Evolutionary conservation across 768 basidiomycete genomes (phyloP).

Genomic region (Lactifluus volemus): DNA sequence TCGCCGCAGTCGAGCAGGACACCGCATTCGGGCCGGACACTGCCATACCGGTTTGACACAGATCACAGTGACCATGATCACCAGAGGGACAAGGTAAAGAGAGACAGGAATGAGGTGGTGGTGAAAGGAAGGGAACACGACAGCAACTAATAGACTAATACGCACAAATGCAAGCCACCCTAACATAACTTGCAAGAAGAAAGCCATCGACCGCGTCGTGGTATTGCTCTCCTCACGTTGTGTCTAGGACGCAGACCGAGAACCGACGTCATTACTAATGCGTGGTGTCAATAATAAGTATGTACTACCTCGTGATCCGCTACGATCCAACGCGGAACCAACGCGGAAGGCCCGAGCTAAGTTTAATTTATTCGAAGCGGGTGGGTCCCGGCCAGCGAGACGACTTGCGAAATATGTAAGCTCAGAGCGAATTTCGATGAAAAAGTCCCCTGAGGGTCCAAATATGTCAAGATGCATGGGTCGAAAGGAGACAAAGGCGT

Average conservation of each 20-base stretch:
- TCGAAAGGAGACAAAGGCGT: conserved; percentile 18
- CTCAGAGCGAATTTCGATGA: conserved; percentile 53
- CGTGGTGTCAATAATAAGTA: neutral
- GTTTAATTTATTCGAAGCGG: neutral
- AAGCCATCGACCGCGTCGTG: neutral
- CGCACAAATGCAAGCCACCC: neutral
- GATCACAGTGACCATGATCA: neutral
- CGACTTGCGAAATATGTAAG: conserved; percentile 50
- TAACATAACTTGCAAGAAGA: neutral
- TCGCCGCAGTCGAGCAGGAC: no score
- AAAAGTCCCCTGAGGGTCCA: conserved; percentile 47
- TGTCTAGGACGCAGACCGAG: neutral
- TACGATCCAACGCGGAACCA: neutral
- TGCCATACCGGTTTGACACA: neutral
- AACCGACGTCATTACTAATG: conserved; percentile 11
- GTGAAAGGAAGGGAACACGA: neutral
- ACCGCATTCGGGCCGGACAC: no score
- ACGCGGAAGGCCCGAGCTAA: conserved; percentile 14
- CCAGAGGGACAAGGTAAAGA: neutral
- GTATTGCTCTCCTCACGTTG: neutral
- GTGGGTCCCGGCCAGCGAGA: conserved; percentile 25
- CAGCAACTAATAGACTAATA: neutral
- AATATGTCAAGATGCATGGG: neutral
- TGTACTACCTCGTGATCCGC: neutral
- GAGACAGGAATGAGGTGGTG: neutral